A percentile compares a stretch with the other conserved stretches of the same genome.
These are phyloP conservation scores for Botrytis paeoniae DNA, from an alignment of 2,329 filamentous ascomycete genomes.

Conservation along the genomic window DNA sequence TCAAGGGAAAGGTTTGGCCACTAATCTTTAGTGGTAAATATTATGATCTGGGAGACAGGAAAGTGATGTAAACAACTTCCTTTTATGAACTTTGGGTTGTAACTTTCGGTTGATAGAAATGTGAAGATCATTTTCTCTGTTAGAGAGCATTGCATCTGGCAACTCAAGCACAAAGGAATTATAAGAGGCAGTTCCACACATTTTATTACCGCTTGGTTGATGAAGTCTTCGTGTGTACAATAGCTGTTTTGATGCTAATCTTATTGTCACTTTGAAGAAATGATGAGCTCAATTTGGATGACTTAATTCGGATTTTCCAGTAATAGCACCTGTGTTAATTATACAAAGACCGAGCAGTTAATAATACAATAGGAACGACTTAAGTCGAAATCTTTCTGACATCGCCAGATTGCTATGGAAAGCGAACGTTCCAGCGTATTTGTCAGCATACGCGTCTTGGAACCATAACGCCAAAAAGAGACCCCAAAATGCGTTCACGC, in stretches of 20 bases:
- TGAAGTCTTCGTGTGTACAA: not conserved
- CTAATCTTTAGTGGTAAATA: not conserved
- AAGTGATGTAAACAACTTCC: not conserved
- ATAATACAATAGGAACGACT: too few relatives aligned
- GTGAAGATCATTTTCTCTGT: too few relatives aligned
- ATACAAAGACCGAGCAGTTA: not conserved
- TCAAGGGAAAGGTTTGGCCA: not conserved
- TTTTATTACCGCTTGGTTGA: not conserved
- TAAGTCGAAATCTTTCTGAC: too few relatives aligned
- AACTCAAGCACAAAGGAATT: too few relatives aligned
- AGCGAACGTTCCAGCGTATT: not conserved
- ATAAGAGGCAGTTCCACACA: too few relatives aligned
- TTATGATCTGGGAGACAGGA: not conserved
- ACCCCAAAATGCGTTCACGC: not conserved
- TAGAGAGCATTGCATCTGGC: too few relatives aligned
- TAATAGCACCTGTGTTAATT: not conserved
- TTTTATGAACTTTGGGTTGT: not conserved
- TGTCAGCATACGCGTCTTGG: not conserved
- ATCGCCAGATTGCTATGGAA: not conserved
- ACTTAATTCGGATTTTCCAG: not conserved
- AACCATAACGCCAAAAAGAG: not conserved
- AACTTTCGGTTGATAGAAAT: too few relatives aligned
- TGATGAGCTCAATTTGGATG: not conserved
- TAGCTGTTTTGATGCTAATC: not conserved
- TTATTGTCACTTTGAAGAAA: not conserved